Percentiles rank a stretch among this genome's conserved stretches.
phyloP scores from a whole-genome alignment of 2,329 filamentous ascomycete species.

The Elsinoe australis region DNA sequence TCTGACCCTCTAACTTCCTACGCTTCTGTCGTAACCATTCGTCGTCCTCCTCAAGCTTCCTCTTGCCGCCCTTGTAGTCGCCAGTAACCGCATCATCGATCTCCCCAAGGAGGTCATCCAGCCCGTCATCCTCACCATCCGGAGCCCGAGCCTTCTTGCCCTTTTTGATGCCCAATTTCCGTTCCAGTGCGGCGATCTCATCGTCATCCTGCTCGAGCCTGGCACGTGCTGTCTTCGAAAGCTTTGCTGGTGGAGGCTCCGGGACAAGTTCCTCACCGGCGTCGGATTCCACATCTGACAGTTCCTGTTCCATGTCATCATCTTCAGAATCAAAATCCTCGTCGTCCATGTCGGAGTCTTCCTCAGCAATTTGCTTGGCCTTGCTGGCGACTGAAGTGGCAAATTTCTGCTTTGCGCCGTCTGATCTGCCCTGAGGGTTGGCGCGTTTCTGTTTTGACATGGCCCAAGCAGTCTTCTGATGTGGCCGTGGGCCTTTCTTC shows the following conservation, averaged over 20 bases:
- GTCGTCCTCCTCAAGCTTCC: slow-evolving; percentile 51
- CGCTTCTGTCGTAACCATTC: slow-evolving; percentile 54
- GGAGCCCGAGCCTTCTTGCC: slow-evolving; percentile 58
- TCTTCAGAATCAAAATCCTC: slow-evolving; percentile 33
- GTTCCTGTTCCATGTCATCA: slow-evolving; percentile 20
- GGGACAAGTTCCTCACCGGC: slow-evolving; percentile 13
- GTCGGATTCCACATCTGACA: slow-evolving; percentile 16
- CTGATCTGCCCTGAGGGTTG: neutral
- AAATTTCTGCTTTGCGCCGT: neutral
- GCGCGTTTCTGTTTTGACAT: slow-evolving; percentile 25
- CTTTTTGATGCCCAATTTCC: slow-evolving; percentile 77
- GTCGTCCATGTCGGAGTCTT: slow-evolving; percentile 24
- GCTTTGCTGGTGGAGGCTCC: slow-evolving; percentile 16
- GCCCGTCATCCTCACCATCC: slow-evolving; percentile 60
- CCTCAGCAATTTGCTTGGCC: neutral
- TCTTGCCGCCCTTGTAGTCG: slow-evolving; percentile 39
- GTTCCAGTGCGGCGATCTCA: slow-evolving; percentile 81
- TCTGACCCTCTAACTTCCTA: slow-evolving; percentile 40
- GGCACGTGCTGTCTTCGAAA: slow-evolving; percentile 46
- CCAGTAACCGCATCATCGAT: slow-evolving; percentile 44
- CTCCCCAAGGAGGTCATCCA: slow-evolving; percentile 69
- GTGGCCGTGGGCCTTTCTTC: slow-evolving; percentile 39
- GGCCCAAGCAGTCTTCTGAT: slow-evolving; percentile 17
- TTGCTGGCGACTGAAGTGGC: neutral
- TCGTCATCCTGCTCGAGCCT: slow-evolving; percentile 73